A percentile compares a stretch with the other conserved stretches of the same genome.
Conservation (phyloP, 305 asterid genomes). For the Plantago rigida region DNA sequence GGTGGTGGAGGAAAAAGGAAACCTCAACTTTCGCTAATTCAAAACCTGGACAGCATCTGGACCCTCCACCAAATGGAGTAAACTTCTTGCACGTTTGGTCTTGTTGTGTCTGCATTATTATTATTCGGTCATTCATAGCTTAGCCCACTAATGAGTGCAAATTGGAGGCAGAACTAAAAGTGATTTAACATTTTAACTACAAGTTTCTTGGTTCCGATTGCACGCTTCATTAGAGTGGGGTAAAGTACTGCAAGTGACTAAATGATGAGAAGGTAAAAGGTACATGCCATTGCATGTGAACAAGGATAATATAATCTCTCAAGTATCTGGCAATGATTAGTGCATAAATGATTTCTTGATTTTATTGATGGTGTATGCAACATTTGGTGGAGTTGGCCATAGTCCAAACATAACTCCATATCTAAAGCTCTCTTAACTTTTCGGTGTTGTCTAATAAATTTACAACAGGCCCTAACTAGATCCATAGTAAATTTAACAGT, state of each 20-base stretch:
- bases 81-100: slow-evolving; percentile 66
- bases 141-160: neutral
- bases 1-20: slow-evolving; percentile 68
- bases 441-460: too few relatives aligned
- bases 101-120: slow-evolving; percentile 31
- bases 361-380: too few relatives aligned
- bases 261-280: slow-evolving; percentile 1
- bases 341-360: too few relatives aligned
- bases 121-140: slow-evolving; percentile 1
- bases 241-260: neutral
- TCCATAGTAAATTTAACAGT: too few relatives aligned
- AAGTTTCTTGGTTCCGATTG: slow-evolving; percentile 6
- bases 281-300: slow-evolving; percentile 1
- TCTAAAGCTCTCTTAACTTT: too few relatives aligned
- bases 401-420: too few relatives aligned
- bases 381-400: too few relatives aligned
- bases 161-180: neutral
- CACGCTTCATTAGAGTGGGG: neutral
- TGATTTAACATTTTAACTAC: neutral
- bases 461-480: too few relatives aligned
- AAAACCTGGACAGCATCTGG: slow-evolving; percentile 73
- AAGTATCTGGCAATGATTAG: neutral
- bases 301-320: neutral
- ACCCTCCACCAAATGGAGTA: slow-evolving; percentile 79
- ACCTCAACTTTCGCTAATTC: slow-evolving; percentile 78